phyloP scores from a whole-genome alignment of 345 rosid species.

The Nephelium lappaceum region DNA sequence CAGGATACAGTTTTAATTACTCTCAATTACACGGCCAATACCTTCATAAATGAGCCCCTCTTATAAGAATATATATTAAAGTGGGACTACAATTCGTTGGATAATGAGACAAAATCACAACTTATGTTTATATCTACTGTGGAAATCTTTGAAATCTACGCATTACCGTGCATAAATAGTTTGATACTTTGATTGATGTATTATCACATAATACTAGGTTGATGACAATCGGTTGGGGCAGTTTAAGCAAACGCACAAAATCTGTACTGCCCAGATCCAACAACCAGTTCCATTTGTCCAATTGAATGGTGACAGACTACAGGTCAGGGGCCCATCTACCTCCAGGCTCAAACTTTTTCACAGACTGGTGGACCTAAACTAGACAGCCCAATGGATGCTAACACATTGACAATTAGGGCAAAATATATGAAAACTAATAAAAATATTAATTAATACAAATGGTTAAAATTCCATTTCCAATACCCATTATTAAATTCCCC shows the following conservation, averaged over 20 bases:
- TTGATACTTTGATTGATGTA: no score
- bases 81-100: no score
- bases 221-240: no score
- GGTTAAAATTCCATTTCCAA: neutral
- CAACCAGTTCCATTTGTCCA: neutral
- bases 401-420: neutral
- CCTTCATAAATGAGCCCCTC: no score
- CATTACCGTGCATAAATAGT: no score
- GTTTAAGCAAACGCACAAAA: neutral
- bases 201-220: no score
- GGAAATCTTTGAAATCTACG: no score
- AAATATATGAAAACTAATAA: neutral
- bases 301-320: neutral
- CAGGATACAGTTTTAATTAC: neutral
- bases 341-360: neutral
- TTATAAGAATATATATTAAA: no score
- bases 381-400: slow-evolving; percentile 11
- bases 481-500: neutral
- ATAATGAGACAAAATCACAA: no score
- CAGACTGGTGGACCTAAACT: slow-evolving; percentile 8
- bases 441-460: neutral
- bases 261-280: neutral
- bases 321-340: neutral
- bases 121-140: no score
- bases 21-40: no score